Evolutionary conservation across 2,329 filamentous ascomycete genomes (phyloP).

Genomic region (Chaetomiaceae sp.): DNA sequence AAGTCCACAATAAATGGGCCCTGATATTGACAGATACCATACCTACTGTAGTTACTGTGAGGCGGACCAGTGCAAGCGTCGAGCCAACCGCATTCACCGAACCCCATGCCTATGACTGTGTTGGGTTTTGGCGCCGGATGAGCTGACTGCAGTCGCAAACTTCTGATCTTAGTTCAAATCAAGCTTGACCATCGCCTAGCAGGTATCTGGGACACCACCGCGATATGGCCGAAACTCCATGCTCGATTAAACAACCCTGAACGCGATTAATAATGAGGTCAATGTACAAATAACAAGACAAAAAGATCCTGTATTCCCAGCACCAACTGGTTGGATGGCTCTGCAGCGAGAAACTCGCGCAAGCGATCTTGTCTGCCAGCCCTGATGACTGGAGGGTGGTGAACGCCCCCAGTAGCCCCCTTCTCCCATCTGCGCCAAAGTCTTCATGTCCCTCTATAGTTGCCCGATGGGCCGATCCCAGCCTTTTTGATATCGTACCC

Average conservation of each 20-base stretch:
- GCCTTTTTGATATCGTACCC: not conserved
- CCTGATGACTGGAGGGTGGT: not conserved
- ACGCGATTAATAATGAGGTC: conserved; percentile 21
- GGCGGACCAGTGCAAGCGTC: too few species aligned
- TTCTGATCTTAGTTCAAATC: not conserved
- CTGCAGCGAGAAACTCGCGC: conserved; percentile 14
- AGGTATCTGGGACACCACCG: not conserved
- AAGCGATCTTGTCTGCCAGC: not conserved
- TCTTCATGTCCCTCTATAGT: conserved; percentile 5
- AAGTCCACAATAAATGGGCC: too few species aligned
- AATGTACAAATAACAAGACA: conserved; percentile 25
- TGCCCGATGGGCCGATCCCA: not conserved
- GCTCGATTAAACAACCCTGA: conserved; percentile 24
- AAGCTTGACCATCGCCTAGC: not conserved
- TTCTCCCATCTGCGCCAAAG: not conserved
- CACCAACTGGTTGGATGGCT: conserved; percentile 18
- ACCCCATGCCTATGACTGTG: too few species aligned
- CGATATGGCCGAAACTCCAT: conserved; percentile 23
- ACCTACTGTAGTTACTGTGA: too few species aligned
- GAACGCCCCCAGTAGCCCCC: not conserved
- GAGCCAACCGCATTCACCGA: too few species aligned
- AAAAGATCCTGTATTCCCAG: conserved; percentile 19
- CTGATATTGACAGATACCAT: too few species aligned
- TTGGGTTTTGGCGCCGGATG: too few species aligned
- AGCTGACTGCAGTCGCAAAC: too few species aligned